These are phyloP conservation scores for Diutina sp. DNA, from an alignment of 1,139 yeast species.

Conservation along the genomic window DNA sequence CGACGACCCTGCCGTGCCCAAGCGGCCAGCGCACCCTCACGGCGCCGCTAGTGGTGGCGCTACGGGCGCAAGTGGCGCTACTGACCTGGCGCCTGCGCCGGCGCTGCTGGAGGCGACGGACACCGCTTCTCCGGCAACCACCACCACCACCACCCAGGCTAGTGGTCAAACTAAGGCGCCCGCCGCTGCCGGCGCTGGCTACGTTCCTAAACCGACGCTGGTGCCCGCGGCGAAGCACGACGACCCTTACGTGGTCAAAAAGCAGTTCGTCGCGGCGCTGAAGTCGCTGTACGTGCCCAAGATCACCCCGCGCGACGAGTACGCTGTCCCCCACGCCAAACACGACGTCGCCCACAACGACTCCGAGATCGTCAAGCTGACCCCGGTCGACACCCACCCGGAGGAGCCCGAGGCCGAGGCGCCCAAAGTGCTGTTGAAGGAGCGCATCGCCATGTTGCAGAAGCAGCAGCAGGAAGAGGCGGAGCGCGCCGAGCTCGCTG, in stretches of 20 bases:
- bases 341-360: constrained; percentile 11
- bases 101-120: not conserved
- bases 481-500: constrained; percentile 54
- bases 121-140: not conserved
- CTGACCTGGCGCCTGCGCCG: not conserved
- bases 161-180: not conserved
- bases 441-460: constrained; percentile 74
- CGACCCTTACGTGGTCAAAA: constrained; percentile 32
- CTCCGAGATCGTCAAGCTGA: constrained; percentile 14
- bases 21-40: constrained; percentile 2
- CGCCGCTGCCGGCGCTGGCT: not conserved
- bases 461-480: constrained; percentile 75
- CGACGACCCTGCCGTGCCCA: constrained; percentile 5
- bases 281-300: constrained; percentile 34
- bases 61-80: not conserved
- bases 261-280: constrained; percentile 28
- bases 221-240: constrained; percentile 9
- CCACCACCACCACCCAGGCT: not conserved
- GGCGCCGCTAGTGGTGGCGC: constrained; percentile 1
- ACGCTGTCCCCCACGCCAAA: constrained; percentile 18
- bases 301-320: constrained; percentile 27
- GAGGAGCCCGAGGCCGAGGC: constrained; percentile 30
- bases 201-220: constrained; percentile 6
- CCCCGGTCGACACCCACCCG: constrained; percentile 8
- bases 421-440: constrained; percentile 76